phyloP scores from a whole-genome alignment of 164 flowering plant species.

The Umbilicus rupestris region DNA sequence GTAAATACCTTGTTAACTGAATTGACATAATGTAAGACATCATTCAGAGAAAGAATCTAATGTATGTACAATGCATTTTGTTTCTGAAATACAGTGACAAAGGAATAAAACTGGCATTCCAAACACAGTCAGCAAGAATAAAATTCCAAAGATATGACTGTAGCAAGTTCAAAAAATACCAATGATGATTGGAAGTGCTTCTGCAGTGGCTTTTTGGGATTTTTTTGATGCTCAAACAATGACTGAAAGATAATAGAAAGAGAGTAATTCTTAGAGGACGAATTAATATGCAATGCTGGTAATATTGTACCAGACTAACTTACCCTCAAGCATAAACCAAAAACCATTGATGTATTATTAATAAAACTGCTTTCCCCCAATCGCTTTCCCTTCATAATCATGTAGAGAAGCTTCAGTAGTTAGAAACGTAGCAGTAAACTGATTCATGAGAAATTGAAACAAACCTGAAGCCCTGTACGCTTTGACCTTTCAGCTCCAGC shows the following conservation, averaged over 20 bases:
- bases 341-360: slow-evolving; percentile 93
- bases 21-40: slow-evolving; percentile 7
- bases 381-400: slow-evolving; percentile 58
- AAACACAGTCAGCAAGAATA: not conserved
- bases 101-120: not conserved
- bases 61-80: not conserved
- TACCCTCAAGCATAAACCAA: slow-evolving; percentile 82
- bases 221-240: slow-evolving; percentile 82
- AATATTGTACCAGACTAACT: slow-evolving; percentile 8
- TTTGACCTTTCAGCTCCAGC: slow-evolving; percentile 93
- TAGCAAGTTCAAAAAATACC: slow-evolving; percentile 25
- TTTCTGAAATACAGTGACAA: not conserved
- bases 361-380: slow-evolving; percentile 82
- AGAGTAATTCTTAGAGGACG: not conserved
- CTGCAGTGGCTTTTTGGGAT: slow-evolving; percentile 65
- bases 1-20: slow-evolving; percentile 74
- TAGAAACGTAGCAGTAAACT: not conserved
- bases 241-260: slow-evolving; percentile 34
- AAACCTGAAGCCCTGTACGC: slow-evolving; percentile 85
- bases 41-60: not conserved
- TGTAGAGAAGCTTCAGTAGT: not conserved
- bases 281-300: not conserved
- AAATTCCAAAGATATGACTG: not conserved
- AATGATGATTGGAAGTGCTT: slow-evolving; percentile 78
- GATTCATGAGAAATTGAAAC: not conserved